A percentile compares a stretch with the other conserved stretches of the same genome.
These are phyloP conservation scores for Monilinia aucupariae DNA, from an alignment of 2,329 filamentous ascomycete species.

Conservation along the genomic window DNA sequence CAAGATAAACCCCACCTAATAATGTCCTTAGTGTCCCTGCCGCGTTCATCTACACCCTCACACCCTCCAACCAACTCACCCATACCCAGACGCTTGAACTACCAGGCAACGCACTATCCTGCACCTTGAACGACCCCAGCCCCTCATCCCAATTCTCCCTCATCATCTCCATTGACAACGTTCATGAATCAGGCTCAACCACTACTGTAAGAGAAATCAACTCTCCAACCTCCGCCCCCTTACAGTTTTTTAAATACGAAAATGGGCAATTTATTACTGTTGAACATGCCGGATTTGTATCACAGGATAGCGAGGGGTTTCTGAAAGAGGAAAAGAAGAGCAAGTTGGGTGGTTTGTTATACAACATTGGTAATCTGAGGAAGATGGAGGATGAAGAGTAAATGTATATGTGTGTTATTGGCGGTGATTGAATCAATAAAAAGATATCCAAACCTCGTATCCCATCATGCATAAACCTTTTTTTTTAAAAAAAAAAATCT, in stretches of 20 bases:
- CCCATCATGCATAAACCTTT: neutral
- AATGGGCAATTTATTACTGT: constrained; percentile 14
- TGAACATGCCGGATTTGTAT: neutral
- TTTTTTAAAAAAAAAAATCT: neutral
- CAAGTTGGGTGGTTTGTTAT: constrained; percentile 39
- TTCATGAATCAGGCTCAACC: constrained; percentile 47
- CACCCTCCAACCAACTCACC: constrained; percentile 44
- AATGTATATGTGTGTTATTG: neutral
- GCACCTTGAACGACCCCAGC: constrained; percentile 19
- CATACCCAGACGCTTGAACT: constrained; percentile 49
- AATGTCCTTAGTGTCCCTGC: constrained; percentile 46
- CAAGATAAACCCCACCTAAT: neutral
- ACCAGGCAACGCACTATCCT: constrained; percentile 52
- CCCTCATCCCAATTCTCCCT: constrained; percentile 36
- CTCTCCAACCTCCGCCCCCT: constrained; percentile 10
- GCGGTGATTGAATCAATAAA: neutral
- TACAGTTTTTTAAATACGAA: constrained; percentile 20
- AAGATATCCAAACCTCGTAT: neutral
- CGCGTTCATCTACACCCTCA: constrained; percentile 60
- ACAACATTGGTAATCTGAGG: constrained; percentile 34
- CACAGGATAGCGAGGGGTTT: constrained; percentile 1
- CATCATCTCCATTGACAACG: constrained; percentile 47
- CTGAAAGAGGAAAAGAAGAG: constrained; percentile 33
- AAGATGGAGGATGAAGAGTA: constrained; percentile 31
- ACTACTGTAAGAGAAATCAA: constrained; percentile 33